These are phyloP conservation scores for Citrus unshiu DNA, from an alignment of 345 rosid genomes.

Conservation along the genomic window DNA sequence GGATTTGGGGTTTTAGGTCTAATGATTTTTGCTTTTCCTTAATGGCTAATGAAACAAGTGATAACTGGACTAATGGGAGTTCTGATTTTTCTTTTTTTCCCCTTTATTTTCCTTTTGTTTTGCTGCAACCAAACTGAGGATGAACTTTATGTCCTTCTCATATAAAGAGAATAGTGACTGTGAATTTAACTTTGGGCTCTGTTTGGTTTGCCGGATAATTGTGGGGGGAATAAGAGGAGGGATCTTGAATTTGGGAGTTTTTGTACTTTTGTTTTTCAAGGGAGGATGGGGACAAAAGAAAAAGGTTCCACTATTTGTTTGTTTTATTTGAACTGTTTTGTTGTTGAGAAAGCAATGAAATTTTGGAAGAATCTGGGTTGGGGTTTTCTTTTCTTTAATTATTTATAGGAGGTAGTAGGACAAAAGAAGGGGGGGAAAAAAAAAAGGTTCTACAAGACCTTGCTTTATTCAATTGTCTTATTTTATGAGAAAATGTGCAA, in stretches of 20 bases:
- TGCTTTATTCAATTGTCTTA: neutral
- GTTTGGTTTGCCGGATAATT: neutral
- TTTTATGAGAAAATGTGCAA: neutral
- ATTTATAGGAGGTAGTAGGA: neutral
- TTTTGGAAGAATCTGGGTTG: neutral
- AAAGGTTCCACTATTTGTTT: neutral
- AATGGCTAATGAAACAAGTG: neutral
- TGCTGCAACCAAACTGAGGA: neutral
- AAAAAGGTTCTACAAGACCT: neutral
- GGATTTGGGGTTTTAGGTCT: neutral
- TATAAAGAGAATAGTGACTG: neutral
- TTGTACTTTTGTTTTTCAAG: neutral
- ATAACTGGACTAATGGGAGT: neutral
- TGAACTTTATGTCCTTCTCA: neutral
- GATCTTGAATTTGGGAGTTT: conserved; percentile 3
- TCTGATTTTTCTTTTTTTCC: neutral
- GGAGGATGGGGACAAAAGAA: conserved; percentile 9
- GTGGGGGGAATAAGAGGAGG: conserved; percentile 6
- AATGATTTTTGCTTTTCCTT: neutral
- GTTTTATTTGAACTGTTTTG: conserved; percentile 10
- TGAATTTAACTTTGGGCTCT: neutral
- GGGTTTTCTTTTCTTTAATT: neutral
- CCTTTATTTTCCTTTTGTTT: conserved; percentile 3
- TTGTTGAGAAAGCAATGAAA: conserved; percentile 1
- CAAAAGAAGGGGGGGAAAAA: neutral